A percentile compares a stretch with the other conserved stretches of the same genome.
Evolutionary conservation across 1,284 basidiomycete genomes (phyloP).

Genomic region (Athelia psychrophila): DNA sequence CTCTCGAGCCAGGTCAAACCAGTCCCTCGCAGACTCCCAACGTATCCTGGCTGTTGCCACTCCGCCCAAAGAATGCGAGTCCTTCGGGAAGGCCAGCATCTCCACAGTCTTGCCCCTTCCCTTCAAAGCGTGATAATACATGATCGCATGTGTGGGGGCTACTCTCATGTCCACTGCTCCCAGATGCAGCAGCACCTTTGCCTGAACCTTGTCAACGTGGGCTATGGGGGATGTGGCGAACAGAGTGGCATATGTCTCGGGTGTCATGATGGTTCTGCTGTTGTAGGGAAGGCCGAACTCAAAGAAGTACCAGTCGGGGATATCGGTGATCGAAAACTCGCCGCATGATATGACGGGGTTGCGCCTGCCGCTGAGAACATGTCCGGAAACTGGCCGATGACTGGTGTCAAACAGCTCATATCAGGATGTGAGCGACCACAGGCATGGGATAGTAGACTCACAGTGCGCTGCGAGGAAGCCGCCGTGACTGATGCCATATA

Average conservation of each 20-base stretch:
- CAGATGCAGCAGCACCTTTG: slow-evolving; percentile 57
- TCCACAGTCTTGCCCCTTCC: slow-evolving; percentile 45
- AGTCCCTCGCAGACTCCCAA: slow-evolving; percentile 50
- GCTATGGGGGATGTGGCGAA: slow-evolving; percentile 57
- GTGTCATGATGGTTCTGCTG: slow-evolving; percentile 33
- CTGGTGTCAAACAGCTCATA: slow-evolving; percentile 32
- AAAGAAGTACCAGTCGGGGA: slow-evolving; percentile 68
- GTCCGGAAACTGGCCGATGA: slow-evolving; percentile 60
- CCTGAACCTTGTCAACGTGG: slow-evolving; percentile 46
- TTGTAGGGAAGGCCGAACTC: slow-evolving; percentile 53
- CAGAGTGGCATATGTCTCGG: slow-evolving; percentile 42
- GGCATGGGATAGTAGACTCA: slow-evolving; percentile 27
- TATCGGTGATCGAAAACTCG: slow-evolving; percentile 57
- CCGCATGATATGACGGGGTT: slow-evolving; percentile 71
- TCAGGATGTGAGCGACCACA: not conserved
- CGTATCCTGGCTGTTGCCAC: slow-evolving; percentile 53
- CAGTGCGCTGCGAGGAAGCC: slow-evolving; percentile 66
- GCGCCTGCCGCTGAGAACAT: slow-evolving; percentile 61
- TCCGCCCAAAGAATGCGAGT: slow-evolving; percentile 61
- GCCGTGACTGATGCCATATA: slow-evolving; percentile 72
- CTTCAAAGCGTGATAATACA: slow-evolving; percentile 64
- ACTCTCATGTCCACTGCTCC: slow-evolving; percentile 65
- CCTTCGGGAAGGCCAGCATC: slow-evolving; percentile 59
- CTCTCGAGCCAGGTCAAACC: slow-evolving; percentile 32
- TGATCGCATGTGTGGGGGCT: slow-evolving; percentile 58